Conservation (phyloP, 2,329 filamentous ascomycete genomes). For the Sphaerostilbella broomeana region DNA sequence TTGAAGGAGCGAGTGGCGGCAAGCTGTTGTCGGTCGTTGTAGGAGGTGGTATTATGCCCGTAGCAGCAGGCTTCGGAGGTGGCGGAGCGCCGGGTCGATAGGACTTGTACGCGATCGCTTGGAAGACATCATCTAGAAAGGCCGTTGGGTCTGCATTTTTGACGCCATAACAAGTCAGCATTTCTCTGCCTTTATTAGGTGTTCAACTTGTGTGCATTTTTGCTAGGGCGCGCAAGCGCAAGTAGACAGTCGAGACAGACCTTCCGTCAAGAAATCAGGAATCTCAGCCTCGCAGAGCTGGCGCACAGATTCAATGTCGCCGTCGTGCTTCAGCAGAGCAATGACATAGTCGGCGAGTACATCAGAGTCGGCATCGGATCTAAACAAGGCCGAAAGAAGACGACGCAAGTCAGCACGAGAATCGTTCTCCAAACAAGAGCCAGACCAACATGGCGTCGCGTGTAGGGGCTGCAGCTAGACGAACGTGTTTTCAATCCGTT, state of each 20-base stretch:
- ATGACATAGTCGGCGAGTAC: constrained; percentile 82
- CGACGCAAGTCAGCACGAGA: constrained; percentile 5
- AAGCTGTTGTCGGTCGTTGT: not conserved
- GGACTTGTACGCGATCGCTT: constrained; percentile 54
- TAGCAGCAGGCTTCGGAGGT: constrained; percentile 24
- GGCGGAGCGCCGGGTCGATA: constrained; percentile 51
- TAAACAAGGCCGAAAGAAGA: constrained; percentile 25
- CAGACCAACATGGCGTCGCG: not conserved
- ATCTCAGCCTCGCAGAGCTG: constrained; percentile 65
- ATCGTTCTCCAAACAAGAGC: not conserved
- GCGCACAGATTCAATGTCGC: constrained; percentile 56
- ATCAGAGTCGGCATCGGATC: constrained; percentile 73
- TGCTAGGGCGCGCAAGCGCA: too few relatives aligned
- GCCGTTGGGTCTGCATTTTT: constrained; percentile 27
- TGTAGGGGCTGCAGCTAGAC: constrained; percentile 24
- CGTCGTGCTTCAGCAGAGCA: constrained; percentile 66
- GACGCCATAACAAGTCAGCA: constrained; percentile 1
- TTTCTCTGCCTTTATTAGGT: too few relatives aligned
- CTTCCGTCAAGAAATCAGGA: constrained; percentile 66
- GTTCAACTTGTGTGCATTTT: too few relatives aligned
- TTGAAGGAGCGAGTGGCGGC: constrained; percentile 15
- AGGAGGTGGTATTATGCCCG: constrained; percentile 3
- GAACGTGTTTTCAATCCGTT: constrained; percentile 68
- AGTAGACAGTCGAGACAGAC: constrained; percentile 26
- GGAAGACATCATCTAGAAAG: constrained; percentile 68